A percentile compares a stretch with the other conserved stretches of the same genome.
phyloP scores from a whole-genome alignment of 148 eudicot species.

The Pharnaceum exiguum region DNA sequence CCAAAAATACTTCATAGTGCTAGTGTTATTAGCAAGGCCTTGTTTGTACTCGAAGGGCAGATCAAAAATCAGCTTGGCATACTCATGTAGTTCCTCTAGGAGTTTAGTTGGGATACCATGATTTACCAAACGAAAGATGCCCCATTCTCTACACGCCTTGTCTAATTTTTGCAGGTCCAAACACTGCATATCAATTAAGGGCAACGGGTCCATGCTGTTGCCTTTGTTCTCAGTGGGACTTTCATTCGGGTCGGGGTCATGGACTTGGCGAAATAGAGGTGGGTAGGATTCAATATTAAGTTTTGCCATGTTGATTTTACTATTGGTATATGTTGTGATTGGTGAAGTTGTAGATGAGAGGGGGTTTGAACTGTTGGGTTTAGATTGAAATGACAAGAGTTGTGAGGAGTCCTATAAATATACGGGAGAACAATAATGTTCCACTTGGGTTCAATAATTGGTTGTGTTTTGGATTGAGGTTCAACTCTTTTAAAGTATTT shows the following conservation, averaged over 20 bases:
- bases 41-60: slow-evolving; percentile 46
- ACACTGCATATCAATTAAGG: slow-evolving; percentile 44
- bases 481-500: too few relatives aligned
- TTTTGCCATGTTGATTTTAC: slow-evolving; percentile 4
- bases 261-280: slow-evolving; percentile 26
- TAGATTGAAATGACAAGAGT: neutral
- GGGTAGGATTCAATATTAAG: slow-evolving; percentile 28
- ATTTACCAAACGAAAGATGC: slow-evolving; percentile 66
- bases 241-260: neutral
- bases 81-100: slow-evolving; percentile 23
- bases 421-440: too few relatives aligned
- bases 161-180: slow-evolving; percentile 27
- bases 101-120: slow-evolving; percentile 59
- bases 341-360: neutral
- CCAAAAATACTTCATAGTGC: slow-evolving; percentile 54
- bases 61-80: slow-evolving; percentile 30
- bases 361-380: neutral
- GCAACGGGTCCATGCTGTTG: slow-evolving; percentile 22
- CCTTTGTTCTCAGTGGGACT: neutral
- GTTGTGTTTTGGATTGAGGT: too few relatives aligned
- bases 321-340: neutral
- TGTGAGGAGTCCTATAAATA: too few relatives aligned
- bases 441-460: too few relatives aligned
- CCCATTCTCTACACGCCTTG: slow-evolving; percentile 55
- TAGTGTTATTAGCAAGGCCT: slow-evolving; percentile 14